phyloP scores from a whole-genome alignment of 2,329 filamentous ascomycete genomes.

The Botrytis elliptica region DNA sequence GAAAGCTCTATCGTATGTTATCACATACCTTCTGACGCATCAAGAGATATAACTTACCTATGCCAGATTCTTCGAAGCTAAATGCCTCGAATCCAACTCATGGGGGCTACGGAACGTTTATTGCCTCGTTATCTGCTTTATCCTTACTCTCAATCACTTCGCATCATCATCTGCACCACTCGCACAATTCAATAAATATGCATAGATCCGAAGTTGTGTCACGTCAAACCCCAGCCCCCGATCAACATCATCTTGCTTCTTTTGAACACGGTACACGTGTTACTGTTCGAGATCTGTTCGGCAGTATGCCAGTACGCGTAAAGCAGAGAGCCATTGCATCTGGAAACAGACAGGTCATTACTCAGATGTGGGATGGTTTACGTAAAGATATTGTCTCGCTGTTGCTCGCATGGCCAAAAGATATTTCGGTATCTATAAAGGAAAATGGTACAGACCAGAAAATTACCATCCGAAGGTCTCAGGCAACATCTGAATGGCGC shows the following conservation, averaged over 20 bases:
- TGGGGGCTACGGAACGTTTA: slow-evolving; percentile 70
- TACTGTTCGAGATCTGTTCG: slow-evolving; percentile 77
- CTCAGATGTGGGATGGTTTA: slow-evolving; percentile 58
- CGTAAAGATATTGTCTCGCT: slow-evolving; percentile 54
- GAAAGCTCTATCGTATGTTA: slow-evolving; percentile 68
- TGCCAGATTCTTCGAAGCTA: slow-evolving; percentile 75
- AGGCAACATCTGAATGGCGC: background rate
- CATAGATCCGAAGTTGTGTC: slow-evolving; percentile 67
- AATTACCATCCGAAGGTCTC: slow-evolving; percentile 30
- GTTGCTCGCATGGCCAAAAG: slow-evolving; percentile 65
- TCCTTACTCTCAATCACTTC: slow-evolving; percentile 78
- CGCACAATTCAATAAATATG: slow-evolving; percentile 64
- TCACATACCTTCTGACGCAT: slow-evolving; percentile 6
- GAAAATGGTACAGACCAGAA: slow-evolving; percentile 43
- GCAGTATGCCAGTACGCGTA: slow-evolving; percentile 84
- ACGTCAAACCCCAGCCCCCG: slow-evolving; percentile 60
- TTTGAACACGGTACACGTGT: slow-evolving; percentile 72
- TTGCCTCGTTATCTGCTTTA: slow-evolving; percentile 72
- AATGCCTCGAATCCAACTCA: slow-evolving; percentile 49
- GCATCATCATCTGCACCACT: slow-evolving; percentile 58
- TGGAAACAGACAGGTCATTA: slow-evolving; percentile 48
- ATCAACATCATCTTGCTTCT: slow-evolving; percentile 55
- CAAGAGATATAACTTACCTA: slow-evolving; percentile 24
- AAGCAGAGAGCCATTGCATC: slow-evolving; percentile 67
- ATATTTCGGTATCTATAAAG: slow-evolving; percentile 57